Conservation (phyloP, 768 basidiomycete species). For the Gloeostereum incarnatum region DNA sequence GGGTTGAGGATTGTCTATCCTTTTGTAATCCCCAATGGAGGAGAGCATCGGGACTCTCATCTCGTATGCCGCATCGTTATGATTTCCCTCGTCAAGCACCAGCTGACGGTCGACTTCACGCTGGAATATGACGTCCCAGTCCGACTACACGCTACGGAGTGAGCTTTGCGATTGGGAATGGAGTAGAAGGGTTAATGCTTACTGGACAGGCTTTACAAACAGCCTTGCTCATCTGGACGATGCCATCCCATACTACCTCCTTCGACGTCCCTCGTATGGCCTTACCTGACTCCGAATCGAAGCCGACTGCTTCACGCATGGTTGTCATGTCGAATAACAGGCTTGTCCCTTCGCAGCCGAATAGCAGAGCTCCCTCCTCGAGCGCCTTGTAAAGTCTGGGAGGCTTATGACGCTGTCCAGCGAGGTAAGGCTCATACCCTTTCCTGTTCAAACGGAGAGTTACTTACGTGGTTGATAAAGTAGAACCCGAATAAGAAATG, state of each 20-base stretch:
- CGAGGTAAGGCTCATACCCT: not conserved
- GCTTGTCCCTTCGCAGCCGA: slow-evolving; percentile 3
- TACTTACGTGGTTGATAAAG: slow-evolving; percentile 6
- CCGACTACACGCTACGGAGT: too few relatives aligned
- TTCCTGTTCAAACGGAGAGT: not conserved
- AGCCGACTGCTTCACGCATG: slow-evolving; percentile 2
- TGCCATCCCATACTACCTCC: slow-evolving; percentile 1
- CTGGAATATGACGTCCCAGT: too few relatives aligned
- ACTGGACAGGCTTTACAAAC: too few relatives aligned
- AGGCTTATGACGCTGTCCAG: slow-evolving; percentile 3
- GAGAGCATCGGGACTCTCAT: too few relatives aligned
- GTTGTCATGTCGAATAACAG: slow-evolving; percentile 2
- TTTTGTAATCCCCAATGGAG: too few relatives aligned
- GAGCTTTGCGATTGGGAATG: too few relatives aligned
- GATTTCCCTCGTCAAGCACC: too few relatives aligned
- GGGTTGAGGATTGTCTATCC: too few relatives aligned
- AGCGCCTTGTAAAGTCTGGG: slow-evolving; percentile 1
- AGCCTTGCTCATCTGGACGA: slow-evolving; percentile 3
- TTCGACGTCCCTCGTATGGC: slow-evolving; percentile 1
- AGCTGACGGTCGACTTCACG: too few relatives aligned
- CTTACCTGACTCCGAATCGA: not conserved
- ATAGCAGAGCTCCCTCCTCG: slow-evolving; percentile 3
- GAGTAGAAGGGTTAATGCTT: too few relatives aligned
- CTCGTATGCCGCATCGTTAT: too few relatives aligned
- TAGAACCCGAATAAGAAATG: slow-evolving; percentile 4